Evolutionary conservation across 2,329 filamentous ascomycete species (phyloP).

Genomic region (Taxawa tesnikishii): DNA sequence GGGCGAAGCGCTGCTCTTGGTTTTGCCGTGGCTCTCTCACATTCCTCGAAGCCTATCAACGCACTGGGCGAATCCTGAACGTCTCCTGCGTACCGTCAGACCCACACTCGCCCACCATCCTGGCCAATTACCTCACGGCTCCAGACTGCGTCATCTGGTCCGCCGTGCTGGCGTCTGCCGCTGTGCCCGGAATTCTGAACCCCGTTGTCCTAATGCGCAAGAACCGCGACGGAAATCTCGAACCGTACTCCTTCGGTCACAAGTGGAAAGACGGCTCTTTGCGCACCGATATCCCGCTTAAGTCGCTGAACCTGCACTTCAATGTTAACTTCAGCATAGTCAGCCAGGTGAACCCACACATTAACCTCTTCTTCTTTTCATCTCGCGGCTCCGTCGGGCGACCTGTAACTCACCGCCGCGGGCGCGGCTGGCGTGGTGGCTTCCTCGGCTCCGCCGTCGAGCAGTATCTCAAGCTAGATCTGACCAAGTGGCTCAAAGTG

Average conservation of each 20-base stretch:
- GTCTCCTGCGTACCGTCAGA: slow-evolving; percentile 93
- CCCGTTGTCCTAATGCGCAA: slow-evolving; percentile 90
- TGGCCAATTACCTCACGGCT: slow-evolving; percentile 89
- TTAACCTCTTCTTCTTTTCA: slow-evolving; percentile 98
- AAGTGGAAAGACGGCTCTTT: slow-evolving; percentile 98
- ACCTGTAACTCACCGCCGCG: slow-evolving; percentile 85
- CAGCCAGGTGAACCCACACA: slow-evolving; percentile 82
- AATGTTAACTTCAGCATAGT: slow-evolving; percentile 97
- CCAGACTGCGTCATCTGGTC: slow-evolving; percentile 99
- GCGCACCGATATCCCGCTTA: slow-evolving; percentile 88
- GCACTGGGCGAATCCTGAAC: slow-evolving; percentile 88
- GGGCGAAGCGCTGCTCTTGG: slow-evolving; percentile 78
- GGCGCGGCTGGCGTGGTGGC: slow-evolving; percentile 89
- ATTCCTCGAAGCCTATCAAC: slow-evolving; percentile 86
- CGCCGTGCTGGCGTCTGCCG: slow-evolving; percentile 84
- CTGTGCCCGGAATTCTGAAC: slow-evolving; percentile 90
- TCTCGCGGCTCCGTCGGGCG: slow-evolving; percentile 83
- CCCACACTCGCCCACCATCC: slow-evolving; percentile 80
- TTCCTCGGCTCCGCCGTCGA: slow-evolving; percentile 87
- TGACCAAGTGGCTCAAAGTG: slow-evolving; percentile 96
- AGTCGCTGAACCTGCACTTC: slow-evolving; percentile 89
- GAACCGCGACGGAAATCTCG: slow-evolving; percentile 59
- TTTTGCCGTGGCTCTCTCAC: slow-evolving; percentile 86
- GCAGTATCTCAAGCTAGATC: slow-evolving; percentile 89
- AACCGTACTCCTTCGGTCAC: slow-evolving; percentile 91